Conservation (phyloP, 805 yeast genomes). For the Yamadazyma philogaea region DNA sequence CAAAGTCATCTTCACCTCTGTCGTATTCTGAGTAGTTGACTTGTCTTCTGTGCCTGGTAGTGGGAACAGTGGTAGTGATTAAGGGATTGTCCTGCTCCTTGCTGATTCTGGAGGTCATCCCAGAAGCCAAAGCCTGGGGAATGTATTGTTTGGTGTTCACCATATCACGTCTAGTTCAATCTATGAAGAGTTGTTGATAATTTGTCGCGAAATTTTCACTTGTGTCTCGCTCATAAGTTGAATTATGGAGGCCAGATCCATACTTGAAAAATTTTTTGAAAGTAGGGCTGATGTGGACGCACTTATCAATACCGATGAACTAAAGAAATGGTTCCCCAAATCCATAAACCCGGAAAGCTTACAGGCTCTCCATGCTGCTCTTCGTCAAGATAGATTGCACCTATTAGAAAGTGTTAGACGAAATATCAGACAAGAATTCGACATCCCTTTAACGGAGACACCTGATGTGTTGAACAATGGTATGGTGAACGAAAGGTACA, state of each 20-base stretch:
- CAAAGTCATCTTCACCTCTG: conserved; percentile 47
- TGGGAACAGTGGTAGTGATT: conserved; percentile 62
- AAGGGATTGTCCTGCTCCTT: conserved; percentile 72
- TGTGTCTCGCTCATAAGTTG: background rate
- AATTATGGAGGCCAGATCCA: conserved; percentile 12
- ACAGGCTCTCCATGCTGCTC: conserved; percentile 4
- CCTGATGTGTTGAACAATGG: conserved; percentile 8
- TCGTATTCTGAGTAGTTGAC: conserved; percentile 85
- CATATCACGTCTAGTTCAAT: background rate
- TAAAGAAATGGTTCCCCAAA: conserved; percentile 13
- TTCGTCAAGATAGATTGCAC: conserved; percentile 7
- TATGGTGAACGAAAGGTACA: conserved; percentile 7
- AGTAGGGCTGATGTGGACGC: conserved; percentile 10
- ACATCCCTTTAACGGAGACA: conserved; percentile 19
- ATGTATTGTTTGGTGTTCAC: conserved; percentile 21
- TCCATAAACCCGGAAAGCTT: conserved; percentile 9
- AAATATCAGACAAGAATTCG: conserved; percentile 18
- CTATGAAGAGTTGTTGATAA: conserved; percentile 3
- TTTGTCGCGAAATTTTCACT: conserved; percentile 2
- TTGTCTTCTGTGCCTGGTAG: conserved; percentile 73
- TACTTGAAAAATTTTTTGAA: conserved; percentile 12
- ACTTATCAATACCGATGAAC: conserved; percentile 6
- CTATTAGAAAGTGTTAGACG: conserved; percentile 8
- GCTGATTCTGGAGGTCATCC: conserved; percentile 62
- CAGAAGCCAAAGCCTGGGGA: conserved; percentile 81